Evolutionary conservation across 225 moss, liverwort and hornwort genomes (phyloP).

Genomic region (Ulota crispa): DNA sequence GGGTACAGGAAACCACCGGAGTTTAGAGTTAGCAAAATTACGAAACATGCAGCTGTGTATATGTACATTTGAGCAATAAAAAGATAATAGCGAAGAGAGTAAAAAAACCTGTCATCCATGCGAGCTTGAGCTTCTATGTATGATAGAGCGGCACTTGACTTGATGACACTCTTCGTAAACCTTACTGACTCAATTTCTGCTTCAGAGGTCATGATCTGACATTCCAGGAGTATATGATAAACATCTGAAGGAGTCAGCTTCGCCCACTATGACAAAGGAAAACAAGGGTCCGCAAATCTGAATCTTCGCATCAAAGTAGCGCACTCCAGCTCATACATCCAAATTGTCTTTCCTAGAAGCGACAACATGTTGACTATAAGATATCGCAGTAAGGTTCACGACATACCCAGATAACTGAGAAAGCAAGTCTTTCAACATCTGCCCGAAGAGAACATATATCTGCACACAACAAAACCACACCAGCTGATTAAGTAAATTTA

Average conservation of each 20-base stretch:
- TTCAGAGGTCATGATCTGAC: constrained; percentile 85
- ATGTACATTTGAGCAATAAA: neutral
- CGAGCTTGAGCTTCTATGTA: constrained; percentile 97
- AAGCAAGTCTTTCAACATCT: constrained; percentile 90
- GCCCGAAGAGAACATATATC: constrained; percentile 98
- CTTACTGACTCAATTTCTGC: constrained; percentile 80
- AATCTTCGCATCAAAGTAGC: neutral
- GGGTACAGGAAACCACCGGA: neutral
- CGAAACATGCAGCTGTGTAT: neutral
- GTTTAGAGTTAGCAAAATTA: neutral
- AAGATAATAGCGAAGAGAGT: neutral
- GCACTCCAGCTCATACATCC: constrained; percentile 9
- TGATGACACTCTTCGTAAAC: constrained; percentile 95
- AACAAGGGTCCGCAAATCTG: neutral
- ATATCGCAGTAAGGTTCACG: constrained; percentile 8
- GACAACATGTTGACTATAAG: neutral
- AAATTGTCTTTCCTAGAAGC: neutral
- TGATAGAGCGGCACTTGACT: constrained; percentile 91
- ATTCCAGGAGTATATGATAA: constrained; percentile 20
- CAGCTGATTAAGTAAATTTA: neutral
- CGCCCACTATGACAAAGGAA: neutral
- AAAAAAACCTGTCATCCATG: constrained; percentile 90
- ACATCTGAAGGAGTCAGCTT: neutral
- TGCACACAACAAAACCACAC: constrained; percentile 37
- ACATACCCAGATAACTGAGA: constrained; percentile 95